Evolutionary conservation across 345 rosid genomes (phyloP).

Genomic region (Salix arbutifolia): DNA sequence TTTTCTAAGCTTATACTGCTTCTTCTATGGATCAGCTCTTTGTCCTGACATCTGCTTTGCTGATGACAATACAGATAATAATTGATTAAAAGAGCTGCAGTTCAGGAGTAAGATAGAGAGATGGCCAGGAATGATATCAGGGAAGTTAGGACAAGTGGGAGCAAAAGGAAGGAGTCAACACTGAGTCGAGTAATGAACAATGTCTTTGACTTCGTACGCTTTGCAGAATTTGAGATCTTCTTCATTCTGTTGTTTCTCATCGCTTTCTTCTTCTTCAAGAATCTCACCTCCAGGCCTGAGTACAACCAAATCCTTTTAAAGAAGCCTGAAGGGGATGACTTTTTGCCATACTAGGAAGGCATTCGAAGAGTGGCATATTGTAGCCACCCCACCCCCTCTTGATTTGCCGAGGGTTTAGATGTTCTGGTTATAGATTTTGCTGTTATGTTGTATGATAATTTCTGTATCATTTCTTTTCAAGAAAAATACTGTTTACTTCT

Average conservation of each 20-base stretch:
- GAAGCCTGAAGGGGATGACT: conserved; percentile 55
- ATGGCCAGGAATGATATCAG: conserved; percentile 28
- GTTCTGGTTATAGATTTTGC: not conserved
- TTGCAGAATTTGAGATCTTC: conserved; percentile 67
- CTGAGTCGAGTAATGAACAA: conserved; percentile 38
- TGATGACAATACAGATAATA: not conserved
- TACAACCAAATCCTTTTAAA: conserved; percentile 61
- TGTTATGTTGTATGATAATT: not conserved
- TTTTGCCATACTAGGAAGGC: conserved; percentile 41
- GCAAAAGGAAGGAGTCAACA: conserved; percentile 34
- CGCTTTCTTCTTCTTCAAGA: conserved; percentile 60
- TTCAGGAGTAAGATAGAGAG: not conserved
- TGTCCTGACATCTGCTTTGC: not conserved
- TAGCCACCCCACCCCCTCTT: not conserved
- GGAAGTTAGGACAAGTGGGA: conserved; percentile 24
- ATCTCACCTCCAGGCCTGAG: conserved; percentile 61
- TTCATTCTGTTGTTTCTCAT: conserved; percentile 54
- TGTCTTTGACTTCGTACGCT: conserved; percentile 33
- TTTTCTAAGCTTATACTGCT: not conserved
- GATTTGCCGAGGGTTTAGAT: not conserved
- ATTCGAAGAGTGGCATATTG: not conserved
- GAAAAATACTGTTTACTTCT: not conserved
- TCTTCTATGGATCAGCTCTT: not conserved
- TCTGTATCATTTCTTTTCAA: not conserved
- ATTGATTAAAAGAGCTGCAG: not conserved